phyloP scores from a whole-genome alignment of 306 rosid species.

The Pterocarpus santalinus region DNA sequence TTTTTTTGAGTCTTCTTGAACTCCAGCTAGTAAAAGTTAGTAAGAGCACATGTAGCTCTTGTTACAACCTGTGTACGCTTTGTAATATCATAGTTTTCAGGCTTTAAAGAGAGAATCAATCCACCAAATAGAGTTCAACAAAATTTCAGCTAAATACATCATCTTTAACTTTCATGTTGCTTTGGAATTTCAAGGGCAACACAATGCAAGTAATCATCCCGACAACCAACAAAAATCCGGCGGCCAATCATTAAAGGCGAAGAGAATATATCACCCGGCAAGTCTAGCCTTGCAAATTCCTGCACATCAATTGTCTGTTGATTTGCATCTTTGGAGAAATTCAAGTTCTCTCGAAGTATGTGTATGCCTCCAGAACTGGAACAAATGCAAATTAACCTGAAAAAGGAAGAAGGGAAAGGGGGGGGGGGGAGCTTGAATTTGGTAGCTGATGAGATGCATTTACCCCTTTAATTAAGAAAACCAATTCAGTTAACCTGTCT shows the following conservation, averaged over 20 bases:
- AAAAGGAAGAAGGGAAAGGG: background rate
- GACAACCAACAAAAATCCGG: constrained; percentile 80
- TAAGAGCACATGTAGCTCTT: background rate
- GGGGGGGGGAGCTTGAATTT: background rate
- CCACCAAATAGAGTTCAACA: constrained; percentile 12
- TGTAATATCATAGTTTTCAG: background rate
- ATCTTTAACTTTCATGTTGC: constrained; percentile 27
- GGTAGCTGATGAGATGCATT: constrained; percentile 2
- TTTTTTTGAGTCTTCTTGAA: background rate
- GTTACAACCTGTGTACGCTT: background rate
- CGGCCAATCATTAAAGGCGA: constrained; percentile 91
- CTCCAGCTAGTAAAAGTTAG: background rate
- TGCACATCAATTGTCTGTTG: constrained; percentile 49
- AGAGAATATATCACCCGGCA: constrained; percentile 80
- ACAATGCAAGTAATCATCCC: constrained; percentile 86
- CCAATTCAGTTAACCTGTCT: constrained; percentile 65
- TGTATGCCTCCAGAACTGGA: constrained; percentile 80
- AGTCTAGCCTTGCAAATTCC: constrained; percentile 67
- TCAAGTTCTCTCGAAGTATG: constrained; percentile 61
- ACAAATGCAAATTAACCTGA: constrained; percentile 79
- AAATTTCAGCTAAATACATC: constrained; percentile 15
- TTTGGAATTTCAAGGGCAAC: constrained; percentile 56
- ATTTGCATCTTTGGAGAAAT: constrained; percentile 33
- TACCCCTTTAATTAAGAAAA: constrained; percentile 2
- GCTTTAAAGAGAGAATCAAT: background rate